phyloP scores from a whole-genome alignment of 2,329 filamentous ascomycete species.

The Lecanoromycetidae sp. region DNA sequence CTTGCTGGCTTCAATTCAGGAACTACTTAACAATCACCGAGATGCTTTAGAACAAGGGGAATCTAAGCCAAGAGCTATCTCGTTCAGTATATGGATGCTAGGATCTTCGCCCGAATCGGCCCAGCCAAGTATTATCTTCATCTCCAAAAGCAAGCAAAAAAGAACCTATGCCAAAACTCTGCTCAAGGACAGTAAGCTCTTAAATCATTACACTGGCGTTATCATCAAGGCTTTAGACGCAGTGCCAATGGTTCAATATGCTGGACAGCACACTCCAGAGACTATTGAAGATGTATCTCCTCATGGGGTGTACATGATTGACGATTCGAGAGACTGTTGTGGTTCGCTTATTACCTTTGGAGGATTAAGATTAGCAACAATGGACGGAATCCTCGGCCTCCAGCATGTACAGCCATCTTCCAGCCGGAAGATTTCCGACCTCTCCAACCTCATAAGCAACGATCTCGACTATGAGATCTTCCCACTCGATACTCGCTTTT shows the following conservation, averaged over 20 bases:
- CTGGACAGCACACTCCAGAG: neutral
- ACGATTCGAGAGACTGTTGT: neutral
- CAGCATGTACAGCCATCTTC: neutral
- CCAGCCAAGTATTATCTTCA: constrained; percentile 1
- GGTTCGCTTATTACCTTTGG: constrained; percentile 1
- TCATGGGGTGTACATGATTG: neutral
- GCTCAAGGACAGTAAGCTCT: constrained; percentile 1
- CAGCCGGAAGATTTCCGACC: neutral
- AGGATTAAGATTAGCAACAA: neutral
- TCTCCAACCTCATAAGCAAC: neutral
- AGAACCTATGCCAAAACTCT: neutral
- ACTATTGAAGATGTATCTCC: neutral
- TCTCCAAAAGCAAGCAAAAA: neutral
- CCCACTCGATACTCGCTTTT: neutral
- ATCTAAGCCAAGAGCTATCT: neutral
- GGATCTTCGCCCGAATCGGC: neutral
- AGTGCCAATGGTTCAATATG: neutral
- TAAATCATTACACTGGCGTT: neutral
- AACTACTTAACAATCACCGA: neutral
- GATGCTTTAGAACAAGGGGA: neutral
- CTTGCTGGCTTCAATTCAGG: neutral
- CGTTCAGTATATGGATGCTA: constrained; percentile 1
- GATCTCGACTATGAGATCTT: constrained; percentile 3
- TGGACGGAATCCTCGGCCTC: neutral
- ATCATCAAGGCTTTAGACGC: neutral